Percentiles rank a stretch among this genome's conserved stretches.
These are phyloP conservation scores for Thraustochytrium sp. DNA, from an alignment of 352 stramenopile genomes.

Conservation along the genomic window DNA sequence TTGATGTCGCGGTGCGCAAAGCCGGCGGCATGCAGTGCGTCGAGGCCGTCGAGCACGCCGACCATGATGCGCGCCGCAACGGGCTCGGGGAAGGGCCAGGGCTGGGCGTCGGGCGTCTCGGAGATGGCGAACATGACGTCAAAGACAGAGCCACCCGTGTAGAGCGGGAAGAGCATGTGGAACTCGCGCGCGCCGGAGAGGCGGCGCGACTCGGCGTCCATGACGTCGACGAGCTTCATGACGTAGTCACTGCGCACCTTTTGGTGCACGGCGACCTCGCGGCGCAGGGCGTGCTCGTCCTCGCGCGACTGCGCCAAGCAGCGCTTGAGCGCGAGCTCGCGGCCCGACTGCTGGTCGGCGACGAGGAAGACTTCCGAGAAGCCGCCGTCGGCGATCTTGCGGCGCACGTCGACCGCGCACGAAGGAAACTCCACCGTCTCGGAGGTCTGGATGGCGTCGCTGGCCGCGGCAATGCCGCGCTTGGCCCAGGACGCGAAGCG, in stretches of 20 bases:
- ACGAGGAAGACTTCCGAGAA: constrained; percentile 74
- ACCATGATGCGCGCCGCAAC: constrained; percentile 70
- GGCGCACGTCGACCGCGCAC: constrained; percentile 64
- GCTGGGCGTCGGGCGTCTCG: constrained; percentile 60
- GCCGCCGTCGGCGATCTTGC: constrained; percentile 63
- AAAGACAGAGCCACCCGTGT: constrained; percentile 70
- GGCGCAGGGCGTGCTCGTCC: constrained; percentile 62
- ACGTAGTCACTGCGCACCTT: constrained; percentile 70
- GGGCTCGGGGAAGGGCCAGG: constrained; percentile 74
- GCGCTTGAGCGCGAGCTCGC: constrained; percentile 71
- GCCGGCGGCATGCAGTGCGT: constrained; percentile 65
- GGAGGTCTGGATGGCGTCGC: neutral
- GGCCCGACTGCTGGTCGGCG: constrained; percentile 53
- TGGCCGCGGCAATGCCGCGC: constrained; percentile 15
- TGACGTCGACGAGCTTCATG: constrained; percentile 58
- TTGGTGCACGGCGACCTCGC: constrained; percentile 69
- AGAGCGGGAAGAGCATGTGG: constrained; percentile 64
- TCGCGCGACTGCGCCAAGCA: constrained; percentile 72
- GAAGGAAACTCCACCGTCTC: constrained; percentile 69
- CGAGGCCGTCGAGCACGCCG: constrained; percentile 68
- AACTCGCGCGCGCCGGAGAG: neutral
- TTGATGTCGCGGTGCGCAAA: constrained; percentile 77
- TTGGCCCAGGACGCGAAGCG: constrained; percentile 31
- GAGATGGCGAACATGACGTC: constrained; percentile 63
- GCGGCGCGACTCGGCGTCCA: constrained; percentile 60